These are phyloP conservation scores for Tylopilus vinaceipallidus DNA, from an alignment of 768 basidiomycete species.

Conservation along the genomic window DNA sequence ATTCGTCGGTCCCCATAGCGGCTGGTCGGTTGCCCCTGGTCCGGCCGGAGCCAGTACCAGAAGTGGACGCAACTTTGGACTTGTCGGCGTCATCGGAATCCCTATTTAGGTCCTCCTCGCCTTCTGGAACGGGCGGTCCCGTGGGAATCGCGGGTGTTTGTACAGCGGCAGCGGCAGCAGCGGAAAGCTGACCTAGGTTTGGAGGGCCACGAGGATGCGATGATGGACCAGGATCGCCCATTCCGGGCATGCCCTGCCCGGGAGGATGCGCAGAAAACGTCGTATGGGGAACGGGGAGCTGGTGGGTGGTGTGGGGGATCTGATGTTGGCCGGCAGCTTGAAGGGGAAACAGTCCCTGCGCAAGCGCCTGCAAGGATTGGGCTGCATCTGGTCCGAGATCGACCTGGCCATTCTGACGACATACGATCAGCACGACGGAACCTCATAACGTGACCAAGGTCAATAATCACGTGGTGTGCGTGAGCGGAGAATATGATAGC, in stretches of 20 bases:
- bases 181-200: constrained; percentile 56
- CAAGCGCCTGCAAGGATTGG: constrained; percentile 54
- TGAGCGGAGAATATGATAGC: constrained; percentile 2
- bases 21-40: constrained; percentile 54
- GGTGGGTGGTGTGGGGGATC: constrained; percentile 24
- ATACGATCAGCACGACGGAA: constrained; percentile 2
- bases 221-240: constrained; percentile 70
- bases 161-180: constrained; percentile 42
- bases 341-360: constrained; percentile 39
- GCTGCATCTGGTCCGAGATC: constrained; percentile 61
- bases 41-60: constrained; percentile 36
- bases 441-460: constrained; percentile 24
- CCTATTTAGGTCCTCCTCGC: constrained; percentile 22
- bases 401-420: constrained; percentile 43
- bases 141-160: constrained; percentile 33
- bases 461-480: constrained; percentile 25
- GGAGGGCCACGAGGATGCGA: constrained; percentile 70
- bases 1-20: constrained; percentile 72
- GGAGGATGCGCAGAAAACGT: constrained; percentile 19
- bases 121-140: constrained; percentile 16
- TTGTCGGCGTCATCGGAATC: constrained; percentile 32
- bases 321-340: constrained; percentile 31
- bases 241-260: constrained; percentile 44
- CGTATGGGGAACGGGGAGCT: constrained; percentile 43
- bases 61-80: constrained; percentile 22